These are phyloP conservation scores for Eutypa lata DNA, from an alignment of 2,329 filamentous ascomycete species.

Conservation along the genomic window DNA sequence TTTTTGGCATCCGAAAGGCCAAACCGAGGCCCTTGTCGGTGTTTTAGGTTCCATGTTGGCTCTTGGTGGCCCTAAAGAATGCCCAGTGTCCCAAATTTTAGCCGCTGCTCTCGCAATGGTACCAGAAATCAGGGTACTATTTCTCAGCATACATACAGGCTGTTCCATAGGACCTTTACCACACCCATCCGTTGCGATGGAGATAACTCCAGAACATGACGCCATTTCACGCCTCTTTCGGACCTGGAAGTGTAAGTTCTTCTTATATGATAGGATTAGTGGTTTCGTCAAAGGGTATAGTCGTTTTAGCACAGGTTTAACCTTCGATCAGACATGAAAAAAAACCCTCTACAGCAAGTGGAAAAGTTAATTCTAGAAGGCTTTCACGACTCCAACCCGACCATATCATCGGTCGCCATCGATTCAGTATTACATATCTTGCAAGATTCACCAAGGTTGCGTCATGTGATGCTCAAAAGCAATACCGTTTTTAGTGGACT, in stretches of 20 bases:
- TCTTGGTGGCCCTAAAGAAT: slow-evolving; percentile 10
- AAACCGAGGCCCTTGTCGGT: slow-evolving; percentile 8
- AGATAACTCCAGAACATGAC: slow-evolving; percentile 9
- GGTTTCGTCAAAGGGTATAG: slow-evolving; percentile 9
- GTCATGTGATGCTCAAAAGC: slow-evolving; percentile 11
- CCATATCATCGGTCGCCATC: slow-evolving; percentile 6
- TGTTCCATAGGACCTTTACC: slow-evolving; percentile 10
- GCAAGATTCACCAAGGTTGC: slow-evolving; percentile 9
- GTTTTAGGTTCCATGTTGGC: slow-evolving; percentile 9
- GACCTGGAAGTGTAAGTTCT: slow-evolving; percentile 11
- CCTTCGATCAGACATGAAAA: slow-evolving; percentile 9
- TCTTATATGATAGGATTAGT: slow-evolving; percentile 8
- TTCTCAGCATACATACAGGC: slow-evolving; percentile 10
- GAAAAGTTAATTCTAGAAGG: slow-evolving; percentile 10
- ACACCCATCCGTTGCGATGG: slow-evolving; percentile 7
- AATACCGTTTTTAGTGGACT: slow-evolving; percentile 7
- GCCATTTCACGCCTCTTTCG: slow-evolving; percentile 9
- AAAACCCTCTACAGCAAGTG: slow-evolving; percentile 8
- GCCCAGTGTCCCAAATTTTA: slow-evolving; percentile 10
- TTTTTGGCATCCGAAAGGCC: slow-evolving; percentile 11
- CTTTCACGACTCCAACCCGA: slow-evolving; percentile 8
- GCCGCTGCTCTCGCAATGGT: slow-evolving; percentile 9
- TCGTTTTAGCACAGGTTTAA: slow-evolving; percentile 10
- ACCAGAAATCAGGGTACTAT: slow-evolving; percentile 10
- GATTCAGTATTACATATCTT: slow-evolving; percentile 10